Evolutionary conservation across 2,329 filamentous ascomycete species (phyloP).

Genomic region (Aspergillus sp.): DNA sequence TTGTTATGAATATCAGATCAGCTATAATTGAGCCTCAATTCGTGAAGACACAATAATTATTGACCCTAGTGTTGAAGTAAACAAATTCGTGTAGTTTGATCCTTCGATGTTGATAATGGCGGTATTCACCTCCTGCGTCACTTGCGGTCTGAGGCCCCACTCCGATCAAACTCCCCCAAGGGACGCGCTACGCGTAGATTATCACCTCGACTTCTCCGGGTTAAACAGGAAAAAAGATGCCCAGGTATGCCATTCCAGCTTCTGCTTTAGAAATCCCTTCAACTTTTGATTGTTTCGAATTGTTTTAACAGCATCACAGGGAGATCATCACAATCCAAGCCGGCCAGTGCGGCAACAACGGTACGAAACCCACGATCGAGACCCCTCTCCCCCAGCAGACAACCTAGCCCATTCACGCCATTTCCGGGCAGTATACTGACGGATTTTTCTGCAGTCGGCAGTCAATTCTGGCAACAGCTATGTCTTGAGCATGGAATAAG

Average conservation of each 20-base stretch:
- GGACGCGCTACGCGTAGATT: constrained; percentile 37
- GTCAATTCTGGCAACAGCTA: constrained; percentile 98
- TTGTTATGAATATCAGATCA: not conserved
- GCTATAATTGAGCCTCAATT: not conserved
- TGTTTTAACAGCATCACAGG: constrained; percentile 49
- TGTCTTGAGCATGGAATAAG: constrained; percentile 98
- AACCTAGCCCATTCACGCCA: not conserved
- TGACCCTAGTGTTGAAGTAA: not conserved
- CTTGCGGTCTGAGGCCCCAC: constrained; percentile 27
- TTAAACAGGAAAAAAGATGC: constrained; percentile 37
- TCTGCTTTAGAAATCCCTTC: not conserved
- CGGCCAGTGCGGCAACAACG: constrained; percentile 99
- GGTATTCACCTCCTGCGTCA: not conserved
- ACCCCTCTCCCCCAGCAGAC: constrained; percentile 10
- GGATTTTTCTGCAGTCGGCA: constrained; percentile 66
- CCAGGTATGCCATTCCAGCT: constrained; percentile 29
- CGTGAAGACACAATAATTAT: not conserved
- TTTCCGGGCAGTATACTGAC: constrained; percentile 31
- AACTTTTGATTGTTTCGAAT: not conserved
- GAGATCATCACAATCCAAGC: constrained; percentile 99
- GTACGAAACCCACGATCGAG: constrained; percentile 55
- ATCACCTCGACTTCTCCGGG: constrained; percentile 27
- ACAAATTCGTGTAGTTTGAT: not conserved
- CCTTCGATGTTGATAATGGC: not conserved
- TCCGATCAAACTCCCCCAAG: constrained; percentile 16